phyloP scores from a whole-genome alignment of 805 yeast genomes.

The Komagataella populi region DNA sequence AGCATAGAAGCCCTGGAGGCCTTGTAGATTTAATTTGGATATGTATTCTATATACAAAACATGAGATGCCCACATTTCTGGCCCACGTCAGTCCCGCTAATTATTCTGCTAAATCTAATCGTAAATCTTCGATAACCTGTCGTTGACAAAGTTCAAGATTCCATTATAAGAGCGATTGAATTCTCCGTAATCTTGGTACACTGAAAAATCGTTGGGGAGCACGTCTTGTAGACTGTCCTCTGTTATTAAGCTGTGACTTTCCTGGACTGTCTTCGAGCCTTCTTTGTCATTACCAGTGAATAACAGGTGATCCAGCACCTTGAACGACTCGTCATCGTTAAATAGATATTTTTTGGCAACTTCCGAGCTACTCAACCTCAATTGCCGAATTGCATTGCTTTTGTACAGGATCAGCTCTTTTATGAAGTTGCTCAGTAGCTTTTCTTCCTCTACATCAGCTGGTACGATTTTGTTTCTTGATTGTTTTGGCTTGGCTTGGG shows the following conservation, averaged over 20 bases:
- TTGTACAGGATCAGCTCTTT: conserved; percentile 12
- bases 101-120: not conserved
- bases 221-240: not conserved
- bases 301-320: conserved; percentile 5
- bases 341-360: conserved; percentile 8
- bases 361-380: conserved; percentile 6
- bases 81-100: not conserved
- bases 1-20: conserved; percentile 22
- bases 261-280: conserved; percentile 1
- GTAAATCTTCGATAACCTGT: not conserved
- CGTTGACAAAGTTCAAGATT: not conserved
- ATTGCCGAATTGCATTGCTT: not conserved
- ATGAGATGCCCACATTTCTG: not conserved
- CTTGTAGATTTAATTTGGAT: not conserved
- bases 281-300: conserved; percentile 1
- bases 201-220: not conserved
- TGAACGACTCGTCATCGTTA: conserved; percentile 2
- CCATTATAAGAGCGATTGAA: not conserved
- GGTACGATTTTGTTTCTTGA: not conserved
- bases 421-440: conserved; percentile 13
- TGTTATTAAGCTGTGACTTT: conserved; percentile 1
- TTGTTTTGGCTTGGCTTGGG: not conserved
- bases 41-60: not conserved
- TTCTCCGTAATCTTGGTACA: conserved; percentile 1
- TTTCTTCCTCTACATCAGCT: conserved; percentile 1